phyloP scores from a whole-genome alignment of 108 stramenopile genomes.

The Cyclostephanos invisitatus region DNA sequence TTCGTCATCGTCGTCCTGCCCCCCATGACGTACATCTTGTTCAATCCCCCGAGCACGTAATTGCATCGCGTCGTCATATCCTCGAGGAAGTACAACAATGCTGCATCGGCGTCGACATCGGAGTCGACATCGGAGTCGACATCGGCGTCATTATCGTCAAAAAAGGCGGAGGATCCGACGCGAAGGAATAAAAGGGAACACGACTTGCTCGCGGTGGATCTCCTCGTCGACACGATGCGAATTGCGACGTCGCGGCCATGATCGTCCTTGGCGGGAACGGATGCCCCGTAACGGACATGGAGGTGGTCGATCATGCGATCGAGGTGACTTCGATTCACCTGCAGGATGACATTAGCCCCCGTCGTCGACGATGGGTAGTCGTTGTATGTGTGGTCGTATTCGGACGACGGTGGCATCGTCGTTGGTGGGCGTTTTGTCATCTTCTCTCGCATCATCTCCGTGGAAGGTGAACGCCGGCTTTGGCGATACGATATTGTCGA shows the following conservation, averaged over 20 bases:
- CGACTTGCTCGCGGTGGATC: slow-evolving; percentile 24
- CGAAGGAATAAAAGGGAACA: slow-evolving; percentile 29
- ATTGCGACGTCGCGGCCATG: slow-evolving; percentile 4
- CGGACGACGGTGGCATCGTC: too few species aligned
- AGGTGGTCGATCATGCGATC: slow-evolving; percentile 35
- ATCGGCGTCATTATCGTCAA: too few species aligned
- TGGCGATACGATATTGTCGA: too few species aligned
- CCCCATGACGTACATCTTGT: slow-evolving; percentile 24
- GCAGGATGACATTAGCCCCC: slow-evolving; percentile 44
- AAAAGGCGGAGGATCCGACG: not conserved
- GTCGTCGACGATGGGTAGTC: not conserved
- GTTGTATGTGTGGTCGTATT: too few species aligned
- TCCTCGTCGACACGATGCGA: slow-evolving; percentile 24
- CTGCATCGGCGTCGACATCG: too few species aligned
- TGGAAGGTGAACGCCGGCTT: too few species aligned
- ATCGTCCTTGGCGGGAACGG: too few species aligned
- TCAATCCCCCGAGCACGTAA: slow-evolving; percentile 28
- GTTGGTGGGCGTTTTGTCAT: too few species aligned
- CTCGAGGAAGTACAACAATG: slow-evolving; percentile 15
- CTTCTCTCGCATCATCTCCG: too few species aligned
- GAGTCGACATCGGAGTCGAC: too few species aligned
- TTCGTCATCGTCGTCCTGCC: not conserved
- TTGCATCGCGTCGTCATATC: slow-evolving; percentile 4
- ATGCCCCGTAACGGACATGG: too few species aligned
- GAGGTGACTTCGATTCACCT: slow-evolving; percentile 52